A percentile compares a stretch with the other conserved stretches of the same genome.
phyloP scores from a whole-genome alignment of 129 eudicot genomes.

The Helichrysum umbraculigerum region DNA sequence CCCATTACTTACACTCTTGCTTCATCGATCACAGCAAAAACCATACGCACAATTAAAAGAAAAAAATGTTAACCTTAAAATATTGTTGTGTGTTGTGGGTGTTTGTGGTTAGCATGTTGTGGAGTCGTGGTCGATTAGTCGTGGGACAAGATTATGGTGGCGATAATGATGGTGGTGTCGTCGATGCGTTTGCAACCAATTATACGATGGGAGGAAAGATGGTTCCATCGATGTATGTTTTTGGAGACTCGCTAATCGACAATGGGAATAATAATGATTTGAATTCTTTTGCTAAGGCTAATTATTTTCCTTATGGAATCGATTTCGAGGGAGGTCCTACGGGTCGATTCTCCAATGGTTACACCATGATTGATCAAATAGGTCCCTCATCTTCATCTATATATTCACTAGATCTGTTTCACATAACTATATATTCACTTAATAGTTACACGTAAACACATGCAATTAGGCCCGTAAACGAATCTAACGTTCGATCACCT shows the following conservation, averaged over 20 bases:
- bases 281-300: conserved; percentile 82
- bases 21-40: background rate
- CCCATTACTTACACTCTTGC: background rate
- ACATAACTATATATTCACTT: background rate
- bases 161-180: conserved; percentile 12
- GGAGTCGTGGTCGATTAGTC: conserved; percentile 18
- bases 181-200: conserved; percentile 9
- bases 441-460: background rate
- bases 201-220: conserved; percentile 30
- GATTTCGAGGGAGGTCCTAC: conserved; percentile 79
- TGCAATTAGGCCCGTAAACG: background rate
- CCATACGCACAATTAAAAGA: background rate
- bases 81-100: conserved; percentile 25
- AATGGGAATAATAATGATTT: conserved; percentile 82
- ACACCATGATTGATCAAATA: conserved; percentile 85
- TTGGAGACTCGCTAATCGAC: conserved; percentile 88
- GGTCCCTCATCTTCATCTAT: conserved; percentile 37
- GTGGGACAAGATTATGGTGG: conserved; percentile 15
- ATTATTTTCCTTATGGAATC: conserved; percentile 87
- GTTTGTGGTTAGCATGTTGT: conserved; percentile 30
- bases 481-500: too few relatives aligned
- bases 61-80: conserved; percentile 3
- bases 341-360: conserved; percentile 85
- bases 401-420: background rate
- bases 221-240: conserved; percentile 85